Evolutionary conservation across 129 eudicot genomes (phyloP), one percentile per base, ranked within the genome.

Genomic region (Glebionis coronaria): DNA sequence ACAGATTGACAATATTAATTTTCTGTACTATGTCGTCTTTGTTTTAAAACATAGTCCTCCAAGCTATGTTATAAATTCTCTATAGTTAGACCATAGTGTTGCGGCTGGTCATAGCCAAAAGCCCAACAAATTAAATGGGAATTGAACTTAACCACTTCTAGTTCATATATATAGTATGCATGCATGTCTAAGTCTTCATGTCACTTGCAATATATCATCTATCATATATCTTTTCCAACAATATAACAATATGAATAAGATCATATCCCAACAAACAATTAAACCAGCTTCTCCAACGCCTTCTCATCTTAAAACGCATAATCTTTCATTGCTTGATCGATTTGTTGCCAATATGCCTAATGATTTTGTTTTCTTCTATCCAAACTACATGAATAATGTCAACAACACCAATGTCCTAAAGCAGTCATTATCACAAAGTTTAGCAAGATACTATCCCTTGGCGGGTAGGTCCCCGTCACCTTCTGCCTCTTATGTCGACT

Each of bases 211-310:
- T 14, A 19, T 44, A 27, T 13, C n/a, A n/a, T n/a, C n/a, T n/a
- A n/a, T n/a, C n/a, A n/a, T n/a, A n/a, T n/a, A 6, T 10, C 49
- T 46, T n/a, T 0, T 66, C 2, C 15, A 66, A 66, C 51, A 23
- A 67, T 51, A 51, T 16, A 67, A 51, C 4, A 18, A 1, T 12
- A 63, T 63, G 3, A 0, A 13, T 12, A 67, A 52, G 12, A 67
- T 52, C 62, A 52, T 67, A 67, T 67, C 72, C 38, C 61, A 19
- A 67, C 50, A 67, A 52, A 67, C 61, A 18, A 51, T 66, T 18
- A 66, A 66, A 51, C 71, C 72, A 15, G 35, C 61, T 51, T 67
- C 61, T 18, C 61, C 72, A 29, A 67, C 72, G 19, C 72, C 51
- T 31, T 12, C 18, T 29, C 50, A 51, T 18, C 71, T 67, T 60